Percentiles rank a stretch among this genome's conserved stretches.
Conservation (phyloP, 768 basidiomycete genomes). For the Collybia sp. region DNA sequence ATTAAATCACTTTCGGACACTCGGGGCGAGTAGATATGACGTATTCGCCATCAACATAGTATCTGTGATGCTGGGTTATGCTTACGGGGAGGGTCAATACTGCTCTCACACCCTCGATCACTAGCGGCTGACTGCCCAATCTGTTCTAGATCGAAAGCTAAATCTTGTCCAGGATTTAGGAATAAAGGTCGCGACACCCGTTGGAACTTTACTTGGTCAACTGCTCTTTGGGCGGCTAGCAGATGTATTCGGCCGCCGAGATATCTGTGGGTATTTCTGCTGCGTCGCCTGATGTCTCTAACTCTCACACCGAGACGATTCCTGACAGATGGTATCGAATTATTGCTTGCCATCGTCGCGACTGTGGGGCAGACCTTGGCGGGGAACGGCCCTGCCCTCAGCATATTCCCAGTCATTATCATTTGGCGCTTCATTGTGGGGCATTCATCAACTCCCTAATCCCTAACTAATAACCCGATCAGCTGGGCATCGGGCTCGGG, state of each 20-base stretch:
- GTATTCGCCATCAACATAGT: conserved; percentile 91
- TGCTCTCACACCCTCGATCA: neutral
- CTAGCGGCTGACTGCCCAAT: conserved; percentile 3
- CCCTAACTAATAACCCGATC: neutral
- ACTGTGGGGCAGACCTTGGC: conserved; percentile 79
- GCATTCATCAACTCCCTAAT: neutral
- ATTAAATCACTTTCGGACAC: too few species aligned
- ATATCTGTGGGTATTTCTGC: conserved; percentile 55
- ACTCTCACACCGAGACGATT: conserved; percentile 1
- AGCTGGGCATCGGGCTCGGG: conserved; percentile 82
- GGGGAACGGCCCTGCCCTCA: conserved; percentile 59
- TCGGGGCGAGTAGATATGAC: conserved; percentile 55
- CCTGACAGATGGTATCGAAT: conserved; percentile 55
- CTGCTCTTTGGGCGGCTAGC: conserved; percentile 79
- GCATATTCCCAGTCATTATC: conserved; percentile 71
- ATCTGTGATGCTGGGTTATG: conserved; percentile 76
- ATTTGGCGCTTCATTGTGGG: conserved; percentile 76
- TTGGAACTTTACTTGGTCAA: conserved; percentile 74
- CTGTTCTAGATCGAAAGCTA: conserved; percentile 27
- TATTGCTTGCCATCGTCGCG: conserved; percentile 77
- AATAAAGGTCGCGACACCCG: conserved; percentile 71
- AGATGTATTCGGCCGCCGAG: conserved; percentile 70
- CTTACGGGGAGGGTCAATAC: conserved; percentile 48
- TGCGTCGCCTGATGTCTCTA: neutral
- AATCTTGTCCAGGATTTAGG: conserved; percentile 68